Evolutionary conservation across 192 early-diverging fungal species (phyloP).

Genomic region (Powellomyces hirtus): DNA sequence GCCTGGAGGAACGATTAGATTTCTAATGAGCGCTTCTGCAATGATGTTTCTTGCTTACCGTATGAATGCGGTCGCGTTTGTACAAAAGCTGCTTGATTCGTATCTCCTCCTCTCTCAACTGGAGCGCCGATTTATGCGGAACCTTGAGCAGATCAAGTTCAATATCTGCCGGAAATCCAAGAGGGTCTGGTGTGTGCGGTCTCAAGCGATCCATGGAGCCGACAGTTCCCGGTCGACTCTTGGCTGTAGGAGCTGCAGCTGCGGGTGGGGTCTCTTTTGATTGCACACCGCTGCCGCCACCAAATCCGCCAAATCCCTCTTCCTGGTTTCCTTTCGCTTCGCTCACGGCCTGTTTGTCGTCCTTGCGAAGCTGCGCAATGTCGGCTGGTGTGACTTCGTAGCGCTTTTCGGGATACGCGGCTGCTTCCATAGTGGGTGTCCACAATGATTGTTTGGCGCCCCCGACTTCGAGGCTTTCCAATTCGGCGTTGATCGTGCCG

Average conservation of each 20-base stretch:
- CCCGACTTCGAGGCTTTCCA: slow-evolving; percentile 40
- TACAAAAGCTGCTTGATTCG: slow-evolving; percentile 33
- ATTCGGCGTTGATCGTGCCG: slow-evolving; percentile 34
- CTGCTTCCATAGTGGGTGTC: slow-evolving; percentile 41
- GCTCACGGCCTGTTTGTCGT: slow-evolving; percentile 32
- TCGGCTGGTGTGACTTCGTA: slow-evolving; percentile 47
- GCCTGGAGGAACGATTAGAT: slow-evolving; percentile 7
- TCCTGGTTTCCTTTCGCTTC: slow-evolving; percentile 30
- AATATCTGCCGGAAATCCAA: not conserved
- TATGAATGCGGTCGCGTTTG: slow-evolving; percentile 32
- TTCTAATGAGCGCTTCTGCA: not conserved
- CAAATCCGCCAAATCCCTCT: slow-evolving; percentile 44
- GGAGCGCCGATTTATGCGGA: slow-evolving; percentile 22
- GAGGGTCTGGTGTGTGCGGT: not conserved
- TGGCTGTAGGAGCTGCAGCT: not conserved
- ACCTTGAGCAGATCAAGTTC: not conserved
- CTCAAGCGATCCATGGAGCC: not conserved
- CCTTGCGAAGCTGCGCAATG: slow-evolving; percentile 39
- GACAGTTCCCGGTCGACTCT: slow-evolving; percentile 13
- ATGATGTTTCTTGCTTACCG: slow-evolving; percentile 23
- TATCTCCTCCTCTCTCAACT: slow-evolving; percentile 39
- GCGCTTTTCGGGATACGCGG: slow-evolving; percentile 51
- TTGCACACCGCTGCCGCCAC: slow-evolving; percentile 21
- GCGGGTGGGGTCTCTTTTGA: slow-evolving; percentile 20
- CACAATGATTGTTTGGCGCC: slow-evolving; percentile 7